Conservation (phyloP, 1,284 basidiomycete genomes). For the Moniliophthora roreri region DNA sequence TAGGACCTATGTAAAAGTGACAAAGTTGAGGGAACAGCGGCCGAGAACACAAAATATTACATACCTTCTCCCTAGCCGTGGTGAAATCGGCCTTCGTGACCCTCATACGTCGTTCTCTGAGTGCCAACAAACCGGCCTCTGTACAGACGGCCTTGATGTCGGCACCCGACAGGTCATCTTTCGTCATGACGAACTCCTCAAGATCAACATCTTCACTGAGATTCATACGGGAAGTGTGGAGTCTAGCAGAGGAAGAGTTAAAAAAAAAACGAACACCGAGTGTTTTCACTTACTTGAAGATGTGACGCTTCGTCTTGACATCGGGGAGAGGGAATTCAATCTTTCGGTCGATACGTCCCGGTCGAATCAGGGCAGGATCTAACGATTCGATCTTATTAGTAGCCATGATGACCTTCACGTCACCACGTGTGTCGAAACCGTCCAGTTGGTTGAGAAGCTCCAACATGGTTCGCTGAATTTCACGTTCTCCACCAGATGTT, state of each 20-base stretch:
- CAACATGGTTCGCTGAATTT: constrained; percentile 99
- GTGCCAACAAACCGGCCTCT: constrained; percentile 92
- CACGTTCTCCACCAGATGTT: constrained; percentile 96
- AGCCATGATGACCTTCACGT: constrained; percentile 97
- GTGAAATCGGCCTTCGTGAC: constrained; percentile 94
- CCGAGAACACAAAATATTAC: constrained; percentile 15
- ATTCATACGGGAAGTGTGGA: constrained; percentile 97
- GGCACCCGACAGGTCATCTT: constrained; percentile 96
- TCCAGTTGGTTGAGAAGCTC: constrained; percentile 98
- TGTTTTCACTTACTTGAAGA: constrained; percentile 72
- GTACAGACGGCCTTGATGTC: constrained; percentile 99
- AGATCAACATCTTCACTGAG: constrained; percentile 90
- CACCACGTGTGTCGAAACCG: constrained; percentile 98
- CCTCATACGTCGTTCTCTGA: constrained; percentile 95
- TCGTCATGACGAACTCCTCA: constrained; percentile 94
- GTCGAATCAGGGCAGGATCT: constrained; percentile 96
- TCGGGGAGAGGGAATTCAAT: constrained; percentile 96
- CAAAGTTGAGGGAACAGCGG: constrained; percentile 15
- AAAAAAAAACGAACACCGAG: constrained; percentile 8
- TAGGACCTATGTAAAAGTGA: constrained; percentile 53
- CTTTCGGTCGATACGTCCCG: constrained; percentile 98
- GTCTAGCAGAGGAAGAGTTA: too few relatives aligned
- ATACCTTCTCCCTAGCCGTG: constrained; percentile 84
- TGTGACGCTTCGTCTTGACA: constrained; percentile 96
- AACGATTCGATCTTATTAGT: constrained; percentile 94